Evolutionary conservation across 116 monocot genomes (phyloP).

Genomic region (Posidonia oceanica): DNA sequence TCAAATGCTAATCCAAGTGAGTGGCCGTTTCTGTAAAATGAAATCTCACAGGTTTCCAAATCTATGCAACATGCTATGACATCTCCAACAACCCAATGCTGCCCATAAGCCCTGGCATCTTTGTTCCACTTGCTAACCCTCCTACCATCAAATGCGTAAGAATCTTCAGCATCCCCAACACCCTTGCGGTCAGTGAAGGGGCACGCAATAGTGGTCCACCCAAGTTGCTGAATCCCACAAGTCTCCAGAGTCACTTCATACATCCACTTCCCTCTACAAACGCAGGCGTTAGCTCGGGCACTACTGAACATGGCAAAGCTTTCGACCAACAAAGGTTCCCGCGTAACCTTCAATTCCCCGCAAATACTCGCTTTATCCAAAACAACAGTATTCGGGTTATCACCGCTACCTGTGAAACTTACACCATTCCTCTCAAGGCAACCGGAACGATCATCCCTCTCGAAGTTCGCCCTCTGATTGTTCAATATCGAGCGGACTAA

Average conservation of each 20-base stretch:
- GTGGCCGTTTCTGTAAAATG: constrained; percentile 82
- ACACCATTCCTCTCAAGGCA: constrained; percentile 21
- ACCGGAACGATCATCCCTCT: not conserved
- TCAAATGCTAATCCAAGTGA: constrained; percentile 83
- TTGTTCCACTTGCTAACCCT: constrained; percentile 93
- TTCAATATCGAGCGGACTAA: constrained; percentile 34
- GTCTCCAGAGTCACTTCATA: constrained; percentile 91
- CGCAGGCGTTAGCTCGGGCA: constrained; percentile 57
- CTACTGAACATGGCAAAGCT: constrained; percentile 81
- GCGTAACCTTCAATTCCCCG: constrained; percentile 49
- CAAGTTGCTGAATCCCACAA: constrained; percentile 86
- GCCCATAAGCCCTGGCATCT: constrained; percentile 56
- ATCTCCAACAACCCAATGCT: constrained; percentile 87
- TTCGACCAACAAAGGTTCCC: constrained; percentile 52
- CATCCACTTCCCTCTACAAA: constrained; percentile 95
- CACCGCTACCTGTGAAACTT: constrained; percentile 13
- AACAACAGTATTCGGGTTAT: constrained; percentile 18
- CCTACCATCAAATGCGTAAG: constrained; percentile 92
- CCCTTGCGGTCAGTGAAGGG: constrained; percentile 87
- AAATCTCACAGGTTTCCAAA: constrained; percentile 48
- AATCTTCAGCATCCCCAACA: constrained; percentile 88
- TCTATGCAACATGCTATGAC: constrained; percentile 98
- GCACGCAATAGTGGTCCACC: constrained; percentile 70
- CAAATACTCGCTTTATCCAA: constrained; percentile 56
- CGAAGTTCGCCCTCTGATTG: constrained; percentile 17